A percentile compares a stretch with the other conserved stretches of the same genome.
Conservation (phyloP, 2,329 filamentous ascomycete genomes). For the Penicillium sp. region DNA sequence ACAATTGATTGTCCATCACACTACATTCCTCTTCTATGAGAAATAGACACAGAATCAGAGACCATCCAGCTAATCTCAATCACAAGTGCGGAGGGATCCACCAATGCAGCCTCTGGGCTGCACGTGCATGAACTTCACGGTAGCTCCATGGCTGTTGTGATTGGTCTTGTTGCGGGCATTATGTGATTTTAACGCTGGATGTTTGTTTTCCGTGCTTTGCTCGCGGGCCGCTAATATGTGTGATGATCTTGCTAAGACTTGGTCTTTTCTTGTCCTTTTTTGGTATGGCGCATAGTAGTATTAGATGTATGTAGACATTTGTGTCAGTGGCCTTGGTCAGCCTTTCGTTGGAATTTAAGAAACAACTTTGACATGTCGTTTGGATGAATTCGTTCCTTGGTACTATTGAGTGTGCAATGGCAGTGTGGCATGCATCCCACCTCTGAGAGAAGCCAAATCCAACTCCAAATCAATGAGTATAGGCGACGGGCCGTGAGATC, state of each 20-base stretch:
- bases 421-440: too few species aligned
- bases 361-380: constrained; percentile 9
- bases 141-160: constrained; percentile 39
- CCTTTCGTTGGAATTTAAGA: constrained; percentile 18
- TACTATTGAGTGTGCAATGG: too few species aligned
- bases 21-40: too few species aligned
- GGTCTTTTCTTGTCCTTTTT: constrained; percentile 11
- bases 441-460: too few species aligned
- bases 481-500: too few species aligned
- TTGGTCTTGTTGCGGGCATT: constrained; percentile 36
- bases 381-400: too few species aligned
- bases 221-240: constrained; percentile 15
- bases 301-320: constrained; percentile 12
- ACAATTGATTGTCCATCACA: too few species aligned
- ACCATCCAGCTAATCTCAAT: background rate
- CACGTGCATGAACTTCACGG: constrained; percentile 31
- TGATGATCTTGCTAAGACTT: too few species aligned
- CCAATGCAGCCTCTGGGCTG: constrained; percentile 23
- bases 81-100: constrained; percentile 20
- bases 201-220: constrained; percentile 3
- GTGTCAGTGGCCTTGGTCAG: constrained; percentile 20
- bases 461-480: too few species aligned
- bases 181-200: constrained; percentile 32
- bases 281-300: constrained; percentile 4
- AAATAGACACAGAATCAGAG: too few species aligned